Evolutionary conservation across 306 rosid genomes (phyloP), one percentile per base, ranked within the genome.

Genomic region (Quillaja saponaria): DNA sequence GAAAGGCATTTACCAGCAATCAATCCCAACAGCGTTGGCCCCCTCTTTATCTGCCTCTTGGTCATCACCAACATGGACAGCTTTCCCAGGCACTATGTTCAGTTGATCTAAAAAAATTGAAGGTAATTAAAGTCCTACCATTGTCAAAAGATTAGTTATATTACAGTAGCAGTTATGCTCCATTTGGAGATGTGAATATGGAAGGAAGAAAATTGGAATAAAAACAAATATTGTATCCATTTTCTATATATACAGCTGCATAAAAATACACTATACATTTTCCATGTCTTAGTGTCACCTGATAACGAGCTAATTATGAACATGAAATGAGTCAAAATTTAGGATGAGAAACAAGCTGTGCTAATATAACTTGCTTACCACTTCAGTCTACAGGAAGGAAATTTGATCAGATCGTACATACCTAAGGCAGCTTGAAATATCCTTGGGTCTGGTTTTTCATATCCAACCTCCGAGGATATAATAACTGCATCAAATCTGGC

Each of bases 391-490:
- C 28, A 9, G 17, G 44, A 44, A 15, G 25, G 15, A 47, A 42
- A 46, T 18, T 41, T 31, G 67, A 51, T 33, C 19, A 19, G 10
- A 44, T 51, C 56, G 49, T 58, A 64, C 58, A 48, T 77, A 88
- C 96, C 95, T 82, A 92, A 69, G 51, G 96, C 96, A 62, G 96
- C 85, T 79, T 84, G 73, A 76, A 88, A 88, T 82, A 88, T 88
- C 71, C 73, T 74, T 54, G 80, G 81, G 82, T 92, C 94, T 61
- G 98, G 98, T 72, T 92, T 92, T 74, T 92, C 98, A 71, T 81
- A 84, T 49, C 92, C 90, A 63, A 92, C 92, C 79, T 92, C 98
- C 3, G 95, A 85, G 57, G 98, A 86, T 68, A 91, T 81, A 66
- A 91, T 74, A 63, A 86, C 84, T 48, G 96, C 88, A 71, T 91